These are phyloP conservation scores for Aspergillus luchuensis DNA, from an alignment of 2,329 filamentous ascomycete species.

Conservation along the genomic window DNA sequence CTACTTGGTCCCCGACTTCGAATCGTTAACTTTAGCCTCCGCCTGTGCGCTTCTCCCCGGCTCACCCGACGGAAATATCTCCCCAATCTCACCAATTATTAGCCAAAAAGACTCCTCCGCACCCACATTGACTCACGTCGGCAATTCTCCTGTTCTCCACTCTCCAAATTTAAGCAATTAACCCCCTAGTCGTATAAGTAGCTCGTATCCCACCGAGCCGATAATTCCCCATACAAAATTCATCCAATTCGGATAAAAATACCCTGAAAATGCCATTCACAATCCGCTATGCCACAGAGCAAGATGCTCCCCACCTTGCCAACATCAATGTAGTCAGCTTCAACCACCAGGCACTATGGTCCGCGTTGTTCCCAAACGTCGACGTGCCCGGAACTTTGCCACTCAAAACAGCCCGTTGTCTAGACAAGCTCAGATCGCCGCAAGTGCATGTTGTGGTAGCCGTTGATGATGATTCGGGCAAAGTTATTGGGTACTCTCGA, in stretches of 20 bases:
- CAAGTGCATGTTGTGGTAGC: constrained; percentile 46
- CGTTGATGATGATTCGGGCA: constrained; percentile 30
- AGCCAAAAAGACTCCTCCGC: too few species aligned
- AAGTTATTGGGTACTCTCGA: constrained; percentile 51
- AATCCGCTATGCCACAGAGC: constrained; percentile 44
- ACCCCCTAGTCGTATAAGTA: neutral
- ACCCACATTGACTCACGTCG: too few species aligned
- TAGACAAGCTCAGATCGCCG: constrained; percentile 46
- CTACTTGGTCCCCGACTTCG: too few species aligned
- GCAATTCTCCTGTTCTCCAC: too few species aligned
- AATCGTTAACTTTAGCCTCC: too few species aligned
- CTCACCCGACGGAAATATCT: too few species aligned
- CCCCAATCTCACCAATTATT: too few species aligned
- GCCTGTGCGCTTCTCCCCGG: too few species aligned
- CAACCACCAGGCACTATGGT: constrained; percentile 39
- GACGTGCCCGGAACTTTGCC: constrained; percentile 23
- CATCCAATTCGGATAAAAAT: too few species aligned
- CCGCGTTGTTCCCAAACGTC: constrained; percentile 27
- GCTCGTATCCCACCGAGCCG: neutral
- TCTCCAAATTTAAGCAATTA: too few species aligned
- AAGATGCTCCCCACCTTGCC: constrained; percentile 47
- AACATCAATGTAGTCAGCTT: constrained; percentile 54
- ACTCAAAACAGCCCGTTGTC: constrained; percentile 41
- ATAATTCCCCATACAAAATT: neutral
- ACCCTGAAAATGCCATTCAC: constrained; percentile 1